Base-by-base conservation (phyloP, 2,329 filamentous ascomycete species). In the Penicillium sp. region DNA sequence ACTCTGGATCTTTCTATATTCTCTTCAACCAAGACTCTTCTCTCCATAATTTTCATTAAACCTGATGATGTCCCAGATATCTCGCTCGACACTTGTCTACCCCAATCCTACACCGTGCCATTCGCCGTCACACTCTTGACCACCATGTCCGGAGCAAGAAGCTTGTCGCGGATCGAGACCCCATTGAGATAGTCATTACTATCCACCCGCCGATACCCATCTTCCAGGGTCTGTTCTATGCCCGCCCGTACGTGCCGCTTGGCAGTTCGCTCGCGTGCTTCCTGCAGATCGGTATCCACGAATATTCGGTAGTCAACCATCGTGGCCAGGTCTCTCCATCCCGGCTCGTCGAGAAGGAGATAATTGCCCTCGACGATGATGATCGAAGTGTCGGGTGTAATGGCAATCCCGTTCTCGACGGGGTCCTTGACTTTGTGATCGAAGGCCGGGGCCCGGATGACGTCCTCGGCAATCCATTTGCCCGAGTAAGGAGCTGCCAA, bases 241-340 rank as follows among this genome's bases (percentile, higher is more conserved):
- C 74, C 73, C 0, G 70, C 69, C 25, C 56, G 38, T 0, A 76
- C 50, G 62, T 77, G 75, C 10, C 75, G 61, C 27, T 55, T 56
- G 0, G 75, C 74, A 14, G 76, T 65, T 11, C 75, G 63, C n/a
- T 57, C 54, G 24, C 68, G 57, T 2, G 74, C 74, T 18, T 73
- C 57, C 2, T 53, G 49, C 2, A 69, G 57, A 35, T 76, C 71
- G 0, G 75, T 69, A 27, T 72, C 63, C 0, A 79, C 69, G 18
- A 77, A 71, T 56, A 74, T 72, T 2, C 67, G 66, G n/a, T 74
- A 71, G 48, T 78, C 75, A 2, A 74, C 69, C 4, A 74, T 24
- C 0, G 38, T 33, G 2, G 64, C 58, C 20, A 77, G 65, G 22
- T 67, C 63, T 5, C 56, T 54, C 74, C 70, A 75, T 2, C 49